phyloP scores from a whole-genome alignment of 2,329 filamentous ascomycete genomes.

The Trichoderma asperellum region DNA sequence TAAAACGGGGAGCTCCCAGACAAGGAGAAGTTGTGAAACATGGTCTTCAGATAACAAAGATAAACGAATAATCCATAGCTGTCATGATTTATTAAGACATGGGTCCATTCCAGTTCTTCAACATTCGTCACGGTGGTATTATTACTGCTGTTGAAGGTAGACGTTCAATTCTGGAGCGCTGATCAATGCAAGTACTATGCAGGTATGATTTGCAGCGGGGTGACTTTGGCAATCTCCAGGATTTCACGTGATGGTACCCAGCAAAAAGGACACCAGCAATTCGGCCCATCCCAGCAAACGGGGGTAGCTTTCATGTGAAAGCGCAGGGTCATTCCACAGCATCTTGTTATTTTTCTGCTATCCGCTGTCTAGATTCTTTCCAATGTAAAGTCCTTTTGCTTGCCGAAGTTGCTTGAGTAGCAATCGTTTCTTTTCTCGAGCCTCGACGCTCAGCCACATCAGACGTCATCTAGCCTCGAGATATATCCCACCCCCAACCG shows the following conservation, averaged over 20 bases:
- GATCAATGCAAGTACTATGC: constrained; percentile 11
- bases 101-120: background rate
- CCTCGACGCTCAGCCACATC: background rate
- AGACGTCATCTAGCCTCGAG: constrained; percentile 24
- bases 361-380: background rate
- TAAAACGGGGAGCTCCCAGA: background rate
- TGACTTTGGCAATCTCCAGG: constrained; percentile 9
- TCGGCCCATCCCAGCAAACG: constrained; percentile 1
- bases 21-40: background rate
- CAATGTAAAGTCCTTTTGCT: constrained; percentile 8
- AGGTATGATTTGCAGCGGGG: constrained; percentile 16
- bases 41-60: background rate
- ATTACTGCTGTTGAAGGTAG: background rate
- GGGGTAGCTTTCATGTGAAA: constrained; percentile 29
- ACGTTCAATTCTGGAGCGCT: background rate
- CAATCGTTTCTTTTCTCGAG: background rate
- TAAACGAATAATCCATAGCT: background rate
- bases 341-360: background rate
- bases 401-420: constrained; percentile 4
- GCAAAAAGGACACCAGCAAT: constrained; percentile 8
- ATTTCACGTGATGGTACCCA: constrained; percentile 21
- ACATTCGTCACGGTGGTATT: background rate
- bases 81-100: background rate
- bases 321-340: background rate
- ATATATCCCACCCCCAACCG: constrained; percentile 21